Evolutionary conservation across 495 filamentous ascomycete genomes (phyloP).

Genomic region (Poronia punctata): DNA sequence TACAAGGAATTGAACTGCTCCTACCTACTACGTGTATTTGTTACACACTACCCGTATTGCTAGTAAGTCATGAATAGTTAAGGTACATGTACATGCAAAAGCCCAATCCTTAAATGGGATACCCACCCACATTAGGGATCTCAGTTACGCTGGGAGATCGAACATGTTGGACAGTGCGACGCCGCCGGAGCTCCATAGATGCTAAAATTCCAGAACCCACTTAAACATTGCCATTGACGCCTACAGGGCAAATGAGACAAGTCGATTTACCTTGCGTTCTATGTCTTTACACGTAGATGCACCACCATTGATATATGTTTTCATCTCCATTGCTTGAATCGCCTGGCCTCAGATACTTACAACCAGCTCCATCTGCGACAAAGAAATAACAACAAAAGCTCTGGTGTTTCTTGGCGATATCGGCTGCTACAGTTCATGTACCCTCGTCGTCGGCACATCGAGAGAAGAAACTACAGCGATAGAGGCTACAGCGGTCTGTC

Average conservation of each 20-base stretch:
- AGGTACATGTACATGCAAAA: constrained; percentile 4
- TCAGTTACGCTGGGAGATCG: constrained; percentile 19
- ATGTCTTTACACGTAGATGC: constrained; percentile 16
- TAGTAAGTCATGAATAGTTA: neutral
- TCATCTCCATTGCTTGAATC: neutral
- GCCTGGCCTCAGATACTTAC: too few relatives aligned
- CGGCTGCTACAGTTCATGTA: too few relatives aligned
- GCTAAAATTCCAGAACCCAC: constrained; percentile 24
- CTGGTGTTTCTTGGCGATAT: too few relatives aligned
- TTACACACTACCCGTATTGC: neutral
- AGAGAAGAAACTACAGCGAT: too few relatives aligned
- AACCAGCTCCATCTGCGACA: too few relatives aligned
- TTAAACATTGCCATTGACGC: constrained; percentile 26
- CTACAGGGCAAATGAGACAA: constrained; percentile 21
- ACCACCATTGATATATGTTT: constrained; percentile 11
- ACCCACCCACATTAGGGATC: constrained; percentile 11
- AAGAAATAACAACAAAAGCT: too few relatives aligned
- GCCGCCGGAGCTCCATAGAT: constrained; percentile 11
- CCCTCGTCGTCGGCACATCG: too few relatives aligned
- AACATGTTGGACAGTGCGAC: constrained; percentile 21
- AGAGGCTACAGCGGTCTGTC: too few relatives aligned
- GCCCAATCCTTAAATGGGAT: constrained; percentile 1
- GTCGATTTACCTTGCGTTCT: constrained; percentile 7
- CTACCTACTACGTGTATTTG: too few relatives aligned
- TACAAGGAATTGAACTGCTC: too few relatives aligned